A percentile compares a stretch with the other conserved stretches of the same genome.
These are phyloP conservation scores for Serendipita sp. DNA, from an alignment of 768 basidiomycete genomes.

Conservation along the genomic window DNA sequence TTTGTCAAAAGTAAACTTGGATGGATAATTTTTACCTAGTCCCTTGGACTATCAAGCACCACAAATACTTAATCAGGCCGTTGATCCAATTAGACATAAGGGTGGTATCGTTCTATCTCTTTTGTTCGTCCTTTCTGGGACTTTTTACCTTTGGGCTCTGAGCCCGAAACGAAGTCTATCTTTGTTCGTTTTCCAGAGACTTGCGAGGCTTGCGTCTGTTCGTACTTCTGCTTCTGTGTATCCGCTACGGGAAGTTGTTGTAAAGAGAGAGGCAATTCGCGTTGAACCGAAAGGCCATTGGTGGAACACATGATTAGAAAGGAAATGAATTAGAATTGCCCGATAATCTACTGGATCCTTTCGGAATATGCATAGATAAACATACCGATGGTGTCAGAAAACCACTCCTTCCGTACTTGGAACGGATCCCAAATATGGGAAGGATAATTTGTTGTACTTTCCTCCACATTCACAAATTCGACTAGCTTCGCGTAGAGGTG, in stretches of 20 bases:
- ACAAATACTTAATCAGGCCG: no score
- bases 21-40: no score
- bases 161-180: conserved; percentile 39
- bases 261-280: background rate
- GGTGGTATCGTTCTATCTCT: no score
- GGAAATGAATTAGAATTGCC: no score
- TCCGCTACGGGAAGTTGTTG: conserved; percentile 29
- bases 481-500: conserved; percentile 92
- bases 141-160: background rate
- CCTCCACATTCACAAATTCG: conserved; percentile 84
- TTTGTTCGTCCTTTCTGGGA: no score
- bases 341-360: background rate
- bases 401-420: conserved; percentile 50
- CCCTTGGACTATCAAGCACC: no score
- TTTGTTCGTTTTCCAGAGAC: conserved; percentile 38
- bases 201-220: conserved; percentile 38
- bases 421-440: conserved; percentile 55
- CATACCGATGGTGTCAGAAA: conserved; percentile 65
- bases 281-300: no score
- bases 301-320: background rate
- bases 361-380: conserved; percentile 6
- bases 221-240: conserved; percentile 44
- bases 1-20: no score
- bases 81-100: no score
- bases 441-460: conserved; percentile 73